phyloP scores from a whole-genome alignment of 306 rosid species.

The Corylus avellana region DNA sequence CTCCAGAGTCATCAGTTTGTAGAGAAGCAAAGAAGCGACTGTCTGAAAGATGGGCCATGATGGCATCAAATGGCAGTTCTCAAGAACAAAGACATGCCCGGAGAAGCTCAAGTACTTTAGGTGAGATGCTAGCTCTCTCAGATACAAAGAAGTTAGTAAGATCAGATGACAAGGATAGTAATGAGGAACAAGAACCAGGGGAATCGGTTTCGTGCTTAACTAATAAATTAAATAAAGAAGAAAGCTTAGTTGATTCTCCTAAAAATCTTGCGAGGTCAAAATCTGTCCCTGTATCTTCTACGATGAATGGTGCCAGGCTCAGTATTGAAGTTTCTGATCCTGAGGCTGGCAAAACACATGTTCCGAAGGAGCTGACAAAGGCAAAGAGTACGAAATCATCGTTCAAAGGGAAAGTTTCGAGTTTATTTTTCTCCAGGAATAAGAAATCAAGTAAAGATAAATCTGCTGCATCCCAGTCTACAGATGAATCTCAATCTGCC shows the following conservation, averaged over 20 bases:
- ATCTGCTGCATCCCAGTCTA: constrained; percentile 39
- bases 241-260: constrained; percentile 38
- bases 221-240: constrained; percentile 45
- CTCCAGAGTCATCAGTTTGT: constrained; percentile 89
- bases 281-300: constrained; percentile 66
- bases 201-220: constrained; percentile 48
- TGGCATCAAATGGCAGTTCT: constrained; percentile 56
- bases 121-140: constrained; percentile 92
- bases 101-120: constrained; percentile 78
- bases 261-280: constrained; percentile 76
- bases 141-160: constrained; percentile 54
- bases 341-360: constrained; percentile 36
- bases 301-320: constrained; percentile 38
- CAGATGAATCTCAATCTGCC: constrained; percentile 39
- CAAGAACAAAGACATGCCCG: constrained; percentile 57
- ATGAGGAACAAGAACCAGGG: constrained; percentile 49
- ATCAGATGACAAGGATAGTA: constrained; percentile 38
- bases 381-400: constrained; percentile 71
- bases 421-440: constrained; percentile 80
- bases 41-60: constrained; percentile 89
- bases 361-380: constrained; percentile 48
- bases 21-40: constrained; percentile 94
- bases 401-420: constrained; percentile 80
- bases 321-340: constrained; percentile 51
- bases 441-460: constrained; percentile 73